Evolutionary conservation across 2,329 filamentous ascomycete genomes (phyloP).

Genomic region (Trichoderma cornu-damae): DNA sequence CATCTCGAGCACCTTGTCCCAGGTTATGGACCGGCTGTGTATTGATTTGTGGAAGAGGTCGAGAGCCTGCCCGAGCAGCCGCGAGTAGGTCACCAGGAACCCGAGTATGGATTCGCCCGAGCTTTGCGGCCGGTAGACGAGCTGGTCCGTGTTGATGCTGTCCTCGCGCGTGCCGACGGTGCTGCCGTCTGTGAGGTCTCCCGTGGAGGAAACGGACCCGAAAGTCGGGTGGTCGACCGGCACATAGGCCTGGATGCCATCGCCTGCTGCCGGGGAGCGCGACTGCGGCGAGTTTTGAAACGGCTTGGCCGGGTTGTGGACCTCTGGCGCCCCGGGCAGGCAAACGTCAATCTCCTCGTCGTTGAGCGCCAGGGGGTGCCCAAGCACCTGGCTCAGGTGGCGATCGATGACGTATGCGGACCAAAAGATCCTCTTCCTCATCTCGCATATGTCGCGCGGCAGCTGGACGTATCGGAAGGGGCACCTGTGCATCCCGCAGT

Average conservation of each 20-base stretch:
- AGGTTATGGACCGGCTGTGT: constrained; percentile 14
- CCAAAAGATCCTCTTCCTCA: constrained; percentile 15
- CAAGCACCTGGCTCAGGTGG: constrained; percentile 8
- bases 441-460: constrained; percentile 13
- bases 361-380: constrained; percentile 8
- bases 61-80: constrained; percentile 13
- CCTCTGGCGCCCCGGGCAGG: constrained; percentile 4
- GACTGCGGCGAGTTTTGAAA: not conserved
- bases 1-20: constrained; percentile 15
- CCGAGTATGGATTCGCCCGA: constrained; percentile 12
- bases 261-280: not conserved
- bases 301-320: not conserved
- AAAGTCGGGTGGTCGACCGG: constrained; percentile 11
- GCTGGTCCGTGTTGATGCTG: not conserved
- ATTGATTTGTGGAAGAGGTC: constrained; percentile 15
- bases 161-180: constrained; percentile 6
- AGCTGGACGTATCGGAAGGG: constrained; percentile 13
- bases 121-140: constrained; percentile 6
- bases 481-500: constrained; percentile 13
- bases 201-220: constrained; percentile 5
- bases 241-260: not conserved
- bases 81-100: constrained; percentile 8
- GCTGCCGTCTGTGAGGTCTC: constrained; percentile 9
- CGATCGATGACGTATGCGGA: constrained; percentile 16
- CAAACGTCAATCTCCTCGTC: constrained; percentile 13